phyloP scores from a whole-genome alignment of 441 rosid genomes.

The Rhodomyrtus psidioides region DNA sequence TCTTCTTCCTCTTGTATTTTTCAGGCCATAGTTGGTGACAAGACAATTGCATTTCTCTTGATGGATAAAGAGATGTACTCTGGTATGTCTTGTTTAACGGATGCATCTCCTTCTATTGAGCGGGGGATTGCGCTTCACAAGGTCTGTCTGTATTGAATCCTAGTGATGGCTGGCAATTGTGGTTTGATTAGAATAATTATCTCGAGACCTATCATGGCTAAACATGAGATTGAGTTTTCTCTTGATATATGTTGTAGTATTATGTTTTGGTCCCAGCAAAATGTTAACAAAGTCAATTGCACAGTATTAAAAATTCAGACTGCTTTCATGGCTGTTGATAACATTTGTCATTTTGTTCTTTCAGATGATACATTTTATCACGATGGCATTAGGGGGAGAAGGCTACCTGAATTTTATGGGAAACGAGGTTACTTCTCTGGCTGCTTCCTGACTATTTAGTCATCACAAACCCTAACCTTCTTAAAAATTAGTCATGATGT shows the following conservation, averaged over 20 bases:
- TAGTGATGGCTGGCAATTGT: neutral
- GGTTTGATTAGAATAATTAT: neutral
- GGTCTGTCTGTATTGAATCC: conserved; percentile 25
- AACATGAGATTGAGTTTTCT: neutral
- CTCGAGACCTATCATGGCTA: neutral
- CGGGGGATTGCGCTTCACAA: conserved; percentile 82
- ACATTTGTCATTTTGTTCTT: neutral
- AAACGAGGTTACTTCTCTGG: conserved; percentile 49
- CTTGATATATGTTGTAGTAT: neutral
- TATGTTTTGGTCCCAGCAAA: neutral
- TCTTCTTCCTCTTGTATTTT: conserved; percentile 4
- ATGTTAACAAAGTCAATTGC: neutral
- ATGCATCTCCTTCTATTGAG: conserved; percentile 47
- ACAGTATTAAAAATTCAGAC: neutral
- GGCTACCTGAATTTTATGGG: conserved; percentile 91
- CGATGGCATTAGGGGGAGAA: conserved; percentile 84
- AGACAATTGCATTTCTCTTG: conserved; percentile 59
- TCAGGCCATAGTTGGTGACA: conserved; percentile 86
- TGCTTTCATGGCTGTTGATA: neutral
- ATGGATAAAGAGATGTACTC: conserved; percentile 83
- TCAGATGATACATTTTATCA: conserved; percentile 80
- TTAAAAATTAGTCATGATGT: neutral
- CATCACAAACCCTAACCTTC: neutral
- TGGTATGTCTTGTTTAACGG: conserved; percentile 65
- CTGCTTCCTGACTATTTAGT: neutral